Evolutionary conservation across 441 rosid species (phyloP).

Genomic region (Metrosideros polymorpha): DNA sequence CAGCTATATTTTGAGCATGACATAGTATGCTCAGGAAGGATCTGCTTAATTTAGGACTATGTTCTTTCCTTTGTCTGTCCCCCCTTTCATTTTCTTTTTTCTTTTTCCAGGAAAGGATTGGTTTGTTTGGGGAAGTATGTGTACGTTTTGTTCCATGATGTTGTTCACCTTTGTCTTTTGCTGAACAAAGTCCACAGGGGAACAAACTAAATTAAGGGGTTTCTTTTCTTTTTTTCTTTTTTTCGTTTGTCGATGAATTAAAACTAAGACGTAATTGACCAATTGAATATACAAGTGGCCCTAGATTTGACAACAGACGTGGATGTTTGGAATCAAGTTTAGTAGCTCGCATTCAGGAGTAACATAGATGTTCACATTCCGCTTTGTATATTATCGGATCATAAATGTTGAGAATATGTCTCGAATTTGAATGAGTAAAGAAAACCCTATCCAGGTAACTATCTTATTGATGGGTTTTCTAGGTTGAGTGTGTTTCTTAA

Average conservation of each 20-base stretch:
- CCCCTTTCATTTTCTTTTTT: neutral
- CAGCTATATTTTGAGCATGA: neutral
- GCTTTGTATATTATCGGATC: neutral
- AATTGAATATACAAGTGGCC: neutral
- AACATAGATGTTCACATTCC: neutral
- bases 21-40: neutral
- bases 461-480: neutral
- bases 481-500: neutral
- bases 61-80: neutral
- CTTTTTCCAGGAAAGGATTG: neutral
- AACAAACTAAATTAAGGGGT: neutral
- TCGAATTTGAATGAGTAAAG: neutral
- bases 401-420: neutral
- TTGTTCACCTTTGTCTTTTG: neutral
- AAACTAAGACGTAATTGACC: neutral
- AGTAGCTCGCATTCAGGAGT: neutral
- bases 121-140: neutral
- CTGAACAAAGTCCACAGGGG: neutral
- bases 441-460: neutral
- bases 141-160: neutral
- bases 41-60: neutral
- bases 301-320: neutral
- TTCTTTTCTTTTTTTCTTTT: neutral
- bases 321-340: neutral
- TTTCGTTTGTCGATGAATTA: neutral